Evolutionary conservation across 2,329 filamentous ascomycete genomes (phyloP), one percentile per base, ranked within the genome.

Genomic region (Pseudogymnoascus sp.): DNA sequence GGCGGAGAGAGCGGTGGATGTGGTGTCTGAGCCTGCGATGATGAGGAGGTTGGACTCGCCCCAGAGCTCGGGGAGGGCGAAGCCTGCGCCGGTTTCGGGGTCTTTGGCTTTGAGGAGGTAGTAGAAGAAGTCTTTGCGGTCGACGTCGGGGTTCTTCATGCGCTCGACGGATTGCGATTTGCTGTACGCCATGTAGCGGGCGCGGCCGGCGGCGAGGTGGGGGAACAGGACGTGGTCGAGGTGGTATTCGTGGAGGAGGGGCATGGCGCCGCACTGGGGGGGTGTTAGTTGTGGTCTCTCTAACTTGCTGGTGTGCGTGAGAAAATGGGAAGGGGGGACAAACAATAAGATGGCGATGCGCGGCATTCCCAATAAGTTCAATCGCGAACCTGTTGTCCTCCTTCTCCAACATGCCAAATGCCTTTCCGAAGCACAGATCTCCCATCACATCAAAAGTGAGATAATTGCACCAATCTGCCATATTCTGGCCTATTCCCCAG

Each of bases 101-200:
- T 91, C 88, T 40, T 83, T 83, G 6, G 88, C 87, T 70, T 86
- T 86, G 65, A 91, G 81, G 10, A 91, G 80, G 73, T 90, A 86
- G 75, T 89, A 86, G 77, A 91, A 90, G 77, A 91, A 90, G 72
- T 91, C 88, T 64, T 86, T 85, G 36, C 87, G 69, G 85, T 86
- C 59, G 82, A 68, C 69, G 16, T 86, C 67, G 83, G 84, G 67
- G 29, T 86, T 86, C 66, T 85, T 84, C 60, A 86, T 88, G 23
- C 87, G 82, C 70, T 89, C 84, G 12, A 81, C 81, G 42, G 89
- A 80, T 74, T 90, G 87, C 1, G 79, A 77, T 60, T 86, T 85
- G 73, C 85, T 88, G 75, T 90, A 90, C 61, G 81, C 80, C 81
- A 90, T 88, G 72, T 90, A 91, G 65, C 83, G 81, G 72, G 83